Conservation (phyloP, 805 yeast genomes). For the Candida krabiensis region DNA sequence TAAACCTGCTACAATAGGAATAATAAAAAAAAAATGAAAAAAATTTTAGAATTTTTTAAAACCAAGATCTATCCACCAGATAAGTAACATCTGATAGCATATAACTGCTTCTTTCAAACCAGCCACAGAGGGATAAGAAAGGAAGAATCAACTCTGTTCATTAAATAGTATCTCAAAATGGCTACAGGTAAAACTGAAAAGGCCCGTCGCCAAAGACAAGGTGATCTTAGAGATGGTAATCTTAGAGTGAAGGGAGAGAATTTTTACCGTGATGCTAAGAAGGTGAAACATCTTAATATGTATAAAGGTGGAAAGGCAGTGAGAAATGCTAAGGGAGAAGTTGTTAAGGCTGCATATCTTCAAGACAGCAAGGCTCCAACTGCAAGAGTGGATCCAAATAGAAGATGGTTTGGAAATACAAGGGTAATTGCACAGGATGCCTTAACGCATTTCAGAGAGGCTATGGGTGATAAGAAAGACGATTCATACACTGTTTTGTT, state of each 20-base stretch:
- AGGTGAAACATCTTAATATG: slow-evolving; percentile 87
- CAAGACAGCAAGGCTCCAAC: slow-evolving; percentile 86
- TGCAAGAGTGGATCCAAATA: slow-evolving; percentile 93
- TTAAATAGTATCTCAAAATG: too few species aligned
- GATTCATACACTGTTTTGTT: slow-evolving; percentile 84
- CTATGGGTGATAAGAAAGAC: slow-evolving; percentile 79
- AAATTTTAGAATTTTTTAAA: too few species aligned
- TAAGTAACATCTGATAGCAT: too few species aligned
- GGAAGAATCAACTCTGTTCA: too few species aligned
- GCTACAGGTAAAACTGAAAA: slow-evolving; percentile 94
- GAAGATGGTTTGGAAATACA: slow-evolving; percentile 97
- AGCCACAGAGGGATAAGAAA: too few species aligned
- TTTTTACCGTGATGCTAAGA: slow-evolving; percentile 91
- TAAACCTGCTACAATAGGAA: too few species aligned
- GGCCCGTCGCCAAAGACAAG: slow-evolving; percentile 79
- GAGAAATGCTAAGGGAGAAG: slow-evolving; percentile 84
- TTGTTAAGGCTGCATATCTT: slow-evolving; percentile 80
- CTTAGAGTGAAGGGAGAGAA: slow-evolving; percentile 95
- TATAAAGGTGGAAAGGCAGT: slow-evolving; percentile 88
- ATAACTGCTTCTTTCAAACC: too few species aligned
- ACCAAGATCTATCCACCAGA: too few species aligned
- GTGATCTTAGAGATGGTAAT: slow-evolving; percentile 83
- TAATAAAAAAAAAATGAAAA: too few species aligned
- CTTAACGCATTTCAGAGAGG: slow-evolving; percentile 87
- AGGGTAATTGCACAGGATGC: slow-evolving; percentile 98